Evolutionary conservation across 2,329 filamentous ascomycete genomes (phyloP).

Genomic region (Botryotinia convoluta): DNA sequence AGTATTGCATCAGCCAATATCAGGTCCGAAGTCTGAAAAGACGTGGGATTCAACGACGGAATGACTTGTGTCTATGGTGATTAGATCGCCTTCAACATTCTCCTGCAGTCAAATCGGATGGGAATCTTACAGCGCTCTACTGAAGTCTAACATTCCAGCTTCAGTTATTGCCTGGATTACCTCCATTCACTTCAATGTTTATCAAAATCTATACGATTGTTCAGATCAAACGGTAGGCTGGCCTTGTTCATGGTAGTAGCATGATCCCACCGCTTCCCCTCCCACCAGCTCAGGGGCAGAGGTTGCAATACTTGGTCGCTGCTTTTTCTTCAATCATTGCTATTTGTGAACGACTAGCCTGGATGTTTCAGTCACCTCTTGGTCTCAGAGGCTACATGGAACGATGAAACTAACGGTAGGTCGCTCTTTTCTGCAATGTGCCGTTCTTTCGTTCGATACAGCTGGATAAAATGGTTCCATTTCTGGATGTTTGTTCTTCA

Average conservation of each 20-base stretch:
- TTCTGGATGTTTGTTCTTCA: background rate
- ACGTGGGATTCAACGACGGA: too few relatives aligned
- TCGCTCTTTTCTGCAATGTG: too few relatives aligned
- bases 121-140: background rate
- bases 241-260: background rate
- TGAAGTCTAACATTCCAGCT: background rate
- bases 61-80: background rate
- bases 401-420: background rate
- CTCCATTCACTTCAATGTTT: background rate
- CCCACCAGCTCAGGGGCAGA: background rate
- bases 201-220: background rate
- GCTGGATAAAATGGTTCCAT: background rate
- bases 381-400: rapidly evolving
- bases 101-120: background rate
- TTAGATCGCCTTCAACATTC: too few relatives aligned
- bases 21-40: rapidly evolving
- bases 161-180: background rate
- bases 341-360: background rate
- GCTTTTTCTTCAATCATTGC: background rate
- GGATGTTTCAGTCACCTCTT: rapidly evolving
- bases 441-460: background rate
- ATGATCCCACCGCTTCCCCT: background rate
- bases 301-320: background rate
- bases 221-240: background rate
- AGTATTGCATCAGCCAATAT: too few relatives aligned